A percentile compares a stretch with the other conserved stretches of the same genome.
Conservation (phyloP, 768 basidiomycete species). For the Suillus spraguei region DNA sequence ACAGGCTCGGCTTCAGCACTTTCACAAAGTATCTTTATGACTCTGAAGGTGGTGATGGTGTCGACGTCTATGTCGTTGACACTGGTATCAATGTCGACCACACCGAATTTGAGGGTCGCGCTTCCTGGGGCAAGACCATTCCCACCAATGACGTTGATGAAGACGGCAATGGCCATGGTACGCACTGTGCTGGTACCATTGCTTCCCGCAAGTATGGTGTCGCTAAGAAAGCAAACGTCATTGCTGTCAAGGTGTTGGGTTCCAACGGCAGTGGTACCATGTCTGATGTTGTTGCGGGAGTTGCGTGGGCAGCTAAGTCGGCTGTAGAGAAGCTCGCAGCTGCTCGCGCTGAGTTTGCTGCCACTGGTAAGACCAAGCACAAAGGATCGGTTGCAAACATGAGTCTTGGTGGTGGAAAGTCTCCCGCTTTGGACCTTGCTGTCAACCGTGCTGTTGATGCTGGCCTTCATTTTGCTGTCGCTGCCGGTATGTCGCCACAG, state of each 20-base stretch:
- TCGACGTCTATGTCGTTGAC: slow-evolving; percentile 88
- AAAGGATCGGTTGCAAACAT: slow-evolving; percentile 98
- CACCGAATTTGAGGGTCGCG: slow-evolving; percentile 86
- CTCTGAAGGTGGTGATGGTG: slow-evolving; percentile 79
- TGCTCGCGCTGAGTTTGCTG: slow-evolving; percentile 64
- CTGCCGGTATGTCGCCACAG: slow-evolving; percentile 68
- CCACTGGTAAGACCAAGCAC: slow-evolving; percentile 79
- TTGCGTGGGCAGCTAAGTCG: slow-evolving; percentile 69
- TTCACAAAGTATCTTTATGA: slow-evolving; percentile 85
- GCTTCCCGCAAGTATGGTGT: slow-evolving; percentile 94
- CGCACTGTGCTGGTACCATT: slow-evolving; percentile 95
- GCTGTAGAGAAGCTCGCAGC: slow-evolving; percentile 58
- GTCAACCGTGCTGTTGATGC: slow-evolving; percentile 82
- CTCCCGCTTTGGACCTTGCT: slow-evolving; percentile 76
- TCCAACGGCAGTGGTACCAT: slow-evolving; percentile 92
- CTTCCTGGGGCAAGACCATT: slow-evolving; percentile 92
- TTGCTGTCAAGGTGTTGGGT: slow-evolving; percentile 94
- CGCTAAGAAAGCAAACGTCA: slow-evolving; percentile 88
- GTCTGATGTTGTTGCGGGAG: slow-evolving; percentile 92
- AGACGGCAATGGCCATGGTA: slow-evolving; percentile 95
- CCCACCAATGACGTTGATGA: slow-evolving; percentile 81
- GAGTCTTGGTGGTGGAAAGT: slow-evolving; percentile 97
- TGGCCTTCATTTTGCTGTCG: slow-evolving; percentile 96
- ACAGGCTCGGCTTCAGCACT: slow-evolving; percentile 72
- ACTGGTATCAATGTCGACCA: slow-evolving; percentile 90